These are phyloP conservation scores for Didymella glomerata DNA, from an alignment of 2,329 filamentous ascomycete genomes.

Conservation along the genomic window DNA sequence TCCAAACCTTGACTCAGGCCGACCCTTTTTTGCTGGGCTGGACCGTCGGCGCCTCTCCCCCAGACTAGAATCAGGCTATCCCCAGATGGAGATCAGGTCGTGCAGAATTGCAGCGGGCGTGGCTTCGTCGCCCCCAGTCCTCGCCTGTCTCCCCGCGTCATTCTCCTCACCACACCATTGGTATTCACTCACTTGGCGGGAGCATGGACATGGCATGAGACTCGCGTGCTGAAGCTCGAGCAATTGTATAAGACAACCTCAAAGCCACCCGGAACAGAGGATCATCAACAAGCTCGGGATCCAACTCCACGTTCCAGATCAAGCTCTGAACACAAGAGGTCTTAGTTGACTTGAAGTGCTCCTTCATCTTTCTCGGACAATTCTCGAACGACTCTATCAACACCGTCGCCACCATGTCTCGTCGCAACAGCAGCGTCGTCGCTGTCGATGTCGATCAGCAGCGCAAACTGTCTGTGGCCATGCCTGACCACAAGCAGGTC, in stretches of 20 bases:
- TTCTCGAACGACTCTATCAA: conserved; percentile 4
- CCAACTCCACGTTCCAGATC: conserved; percentile 29
- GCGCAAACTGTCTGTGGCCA: conserved; percentile 40
- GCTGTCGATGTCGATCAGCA: conserved; percentile 43
- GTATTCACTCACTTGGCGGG: conserved; percentile 29
- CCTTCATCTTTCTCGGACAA: conserved; percentile 2
- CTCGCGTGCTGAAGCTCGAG: conserved; percentile 20
- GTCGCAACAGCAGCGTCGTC: conserved; percentile 45
- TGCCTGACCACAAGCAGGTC: conserved; percentile 41
- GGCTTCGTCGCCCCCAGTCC: conserved; percentile 22
- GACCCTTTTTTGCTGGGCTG: conserved; percentile 16
- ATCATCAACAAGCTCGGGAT: conserved; percentile 28
- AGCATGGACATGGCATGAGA: conserved; percentile 23
- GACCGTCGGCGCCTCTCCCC: conserved; percentile 30
- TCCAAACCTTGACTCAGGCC: background rate
- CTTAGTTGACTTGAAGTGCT: conserved; percentile 19
- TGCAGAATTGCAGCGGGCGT: conserved; percentile 18
- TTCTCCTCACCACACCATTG: conserved; percentile 33
- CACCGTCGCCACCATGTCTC: conserved; percentile 38
- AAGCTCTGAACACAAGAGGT: conserved; percentile 19
- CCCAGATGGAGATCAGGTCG: conserved; percentile 18
- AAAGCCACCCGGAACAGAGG: conserved; percentile 20
- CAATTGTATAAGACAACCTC: conserved; percentile 34
- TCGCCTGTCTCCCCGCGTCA: conserved; percentile 38
- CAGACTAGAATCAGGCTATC: conserved; percentile 27